Conservation (phyloP, 2,329 filamentous ascomycete species). For the Xylaria hypoxylon region DNA sequence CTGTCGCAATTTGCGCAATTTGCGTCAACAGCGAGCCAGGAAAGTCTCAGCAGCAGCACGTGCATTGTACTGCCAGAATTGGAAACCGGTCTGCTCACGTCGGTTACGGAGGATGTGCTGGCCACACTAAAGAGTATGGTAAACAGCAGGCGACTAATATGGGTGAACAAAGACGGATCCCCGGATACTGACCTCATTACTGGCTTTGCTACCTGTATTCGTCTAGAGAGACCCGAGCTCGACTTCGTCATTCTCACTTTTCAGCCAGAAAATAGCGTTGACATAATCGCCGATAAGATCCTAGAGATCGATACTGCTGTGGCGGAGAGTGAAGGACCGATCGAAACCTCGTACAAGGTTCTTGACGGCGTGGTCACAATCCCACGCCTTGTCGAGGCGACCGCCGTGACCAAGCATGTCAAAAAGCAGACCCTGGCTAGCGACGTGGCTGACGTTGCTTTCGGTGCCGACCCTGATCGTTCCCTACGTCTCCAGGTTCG, state of each 20-base stretch:
- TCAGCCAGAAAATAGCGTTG: slow-evolving; percentile 6
- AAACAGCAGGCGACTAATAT: slow-evolving; percentile 26
- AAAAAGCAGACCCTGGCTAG: slow-evolving; percentile 11
- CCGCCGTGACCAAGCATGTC: slow-evolving; percentile 19
- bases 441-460: slow-evolving; percentile 15
- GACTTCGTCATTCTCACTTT: slow-evolving; percentile 26
- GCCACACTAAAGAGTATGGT: slow-evolving; percentile 18
- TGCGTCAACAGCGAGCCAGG: slow-evolving; percentile 15
- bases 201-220: slow-evolving; percentile 26
- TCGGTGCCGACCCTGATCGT: slow-evolving; percentile 19
- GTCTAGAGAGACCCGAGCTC: slow-evolving; percentile 24
- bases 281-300: slow-evolving; percentile 12
- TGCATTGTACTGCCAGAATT: slow-evolving; percentile 32
- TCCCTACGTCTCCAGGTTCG: slow-evolving; percentile 30
- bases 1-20: slow-evolving; percentile 15
- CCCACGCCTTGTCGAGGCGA: slow-evolving; percentile 17
- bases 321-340: slow-evolving; percentile 9
- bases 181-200: slow-evolving; percentile 26
- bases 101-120: slow-evolving; percentile 23
- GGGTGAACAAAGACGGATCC: slow-evolving; percentile 29
- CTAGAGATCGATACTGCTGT: slow-evolving; percentile 21
- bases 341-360: slow-evolving; percentile 26
- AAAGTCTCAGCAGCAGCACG: slow-evolving; percentile 16
- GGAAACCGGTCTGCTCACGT: slow-evolving; percentile 6
- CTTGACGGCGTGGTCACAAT: slow-evolving; percentile 16